A percentile compares a stretch with the other conserved stretches of the same genome.
Conservation (phyloP, 129 eudicot species). For the Daucus carota region DNA sequence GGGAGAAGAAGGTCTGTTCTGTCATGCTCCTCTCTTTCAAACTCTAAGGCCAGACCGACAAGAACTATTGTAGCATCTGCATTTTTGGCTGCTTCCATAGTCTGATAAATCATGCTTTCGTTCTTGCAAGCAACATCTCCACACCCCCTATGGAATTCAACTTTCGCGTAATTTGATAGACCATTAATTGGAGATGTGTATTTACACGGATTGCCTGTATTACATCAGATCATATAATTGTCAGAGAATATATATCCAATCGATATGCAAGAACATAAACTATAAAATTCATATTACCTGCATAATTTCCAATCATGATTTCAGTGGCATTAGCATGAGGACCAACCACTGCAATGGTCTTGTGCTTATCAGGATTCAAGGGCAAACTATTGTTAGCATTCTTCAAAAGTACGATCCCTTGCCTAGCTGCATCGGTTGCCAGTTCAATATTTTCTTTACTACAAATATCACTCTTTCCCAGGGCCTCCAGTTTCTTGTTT, state of each 20-base stretch:
- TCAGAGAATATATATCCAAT: background rate
- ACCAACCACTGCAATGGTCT: background rate
- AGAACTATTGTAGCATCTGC: slow-evolving; percentile 22
- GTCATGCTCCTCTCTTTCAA: slow-evolving; percentile 27
- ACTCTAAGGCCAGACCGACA: slow-evolving; percentile 10
- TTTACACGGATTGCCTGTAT: slow-evolving; percentile 21
- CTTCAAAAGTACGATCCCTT: slow-evolving; percentile 34
- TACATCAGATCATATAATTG: no score
- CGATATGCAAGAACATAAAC: background rate
- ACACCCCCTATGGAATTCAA: slow-evolving; percentile 15
- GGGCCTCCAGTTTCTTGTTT: slow-evolving; percentile 4
- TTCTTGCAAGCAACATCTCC: slow-evolving; percentile 11
- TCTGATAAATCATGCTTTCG: slow-evolving; percentile 1
- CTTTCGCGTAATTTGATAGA: background rate
- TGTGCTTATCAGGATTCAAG: slow-evolving; percentile 1
- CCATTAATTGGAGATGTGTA: slow-evolving; percentile 16
- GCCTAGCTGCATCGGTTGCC: slow-evolving; percentile 26
- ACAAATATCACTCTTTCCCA: slow-evolving; percentile 1
- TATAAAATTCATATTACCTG: slow-evolving; percentile 17
- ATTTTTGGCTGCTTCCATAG: slow-evolving; percentile 10
- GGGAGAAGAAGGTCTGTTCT: slow-evolving; percentile 26
- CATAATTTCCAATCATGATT: slow-evolving; percentile 34
- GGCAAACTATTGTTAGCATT: slow-evolving; percentile 23
- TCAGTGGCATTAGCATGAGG: slow-evolving; percentile 32
- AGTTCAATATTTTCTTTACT: background rate